phyloP scores from a whole-genome alignment of 345 rosid species.

The Chamaenerion angustifolium region DNA sequence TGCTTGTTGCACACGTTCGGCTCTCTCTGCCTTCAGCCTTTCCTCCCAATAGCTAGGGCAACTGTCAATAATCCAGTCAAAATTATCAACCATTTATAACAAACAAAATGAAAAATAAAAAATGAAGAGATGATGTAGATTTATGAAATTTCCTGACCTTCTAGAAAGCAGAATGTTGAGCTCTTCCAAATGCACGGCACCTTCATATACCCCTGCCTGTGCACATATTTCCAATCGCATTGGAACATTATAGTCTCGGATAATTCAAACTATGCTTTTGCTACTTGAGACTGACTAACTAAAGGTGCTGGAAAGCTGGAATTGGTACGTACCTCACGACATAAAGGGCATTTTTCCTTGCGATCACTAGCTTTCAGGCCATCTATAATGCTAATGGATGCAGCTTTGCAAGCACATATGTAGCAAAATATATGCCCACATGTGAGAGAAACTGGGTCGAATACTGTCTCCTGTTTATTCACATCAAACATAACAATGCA shows the following conservation, averaged over 20 bases:
- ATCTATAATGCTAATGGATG: slow-evolving; percentile 63
- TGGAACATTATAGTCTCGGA: neutral
- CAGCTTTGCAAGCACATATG: slow-evolving; percentile 93
- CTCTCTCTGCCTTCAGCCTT: slow-evolving; percentile 52
- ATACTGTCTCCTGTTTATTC: slow-evolving; percentile 63
- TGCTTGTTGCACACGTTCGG: slow-evolving; percentile 50
- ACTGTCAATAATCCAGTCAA: slow-evolving; percentile 21
- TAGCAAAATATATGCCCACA: slow-evolving; percentile 94
- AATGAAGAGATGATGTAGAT: neutral
- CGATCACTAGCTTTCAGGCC: slow-evolving; percentile 56
- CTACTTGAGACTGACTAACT: no score
- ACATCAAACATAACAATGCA: no score
- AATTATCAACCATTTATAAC: neutral
- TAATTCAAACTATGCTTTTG: neutral
- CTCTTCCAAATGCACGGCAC: slow-evolving; percentile 72
- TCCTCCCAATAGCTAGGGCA: slow-evolving; percentile 65
- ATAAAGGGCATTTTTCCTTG: slow-evolving; percentile 68
- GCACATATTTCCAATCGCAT: neutral
- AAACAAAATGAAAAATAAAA: neutral
- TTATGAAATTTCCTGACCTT: slow-evolving; percentile 29
- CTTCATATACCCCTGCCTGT: slow-evolving; percentile 55
- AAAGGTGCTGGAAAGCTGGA: no score
- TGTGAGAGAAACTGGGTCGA: slow-evolving; percentile 73
- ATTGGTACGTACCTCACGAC: slow-evolving; percentile 49
- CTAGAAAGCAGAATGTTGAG: slow-evolving; percentile 45